Conservation (phyloP, 2,329 filamentous ascomycete species). For the Fusarium sp. region DNA sequence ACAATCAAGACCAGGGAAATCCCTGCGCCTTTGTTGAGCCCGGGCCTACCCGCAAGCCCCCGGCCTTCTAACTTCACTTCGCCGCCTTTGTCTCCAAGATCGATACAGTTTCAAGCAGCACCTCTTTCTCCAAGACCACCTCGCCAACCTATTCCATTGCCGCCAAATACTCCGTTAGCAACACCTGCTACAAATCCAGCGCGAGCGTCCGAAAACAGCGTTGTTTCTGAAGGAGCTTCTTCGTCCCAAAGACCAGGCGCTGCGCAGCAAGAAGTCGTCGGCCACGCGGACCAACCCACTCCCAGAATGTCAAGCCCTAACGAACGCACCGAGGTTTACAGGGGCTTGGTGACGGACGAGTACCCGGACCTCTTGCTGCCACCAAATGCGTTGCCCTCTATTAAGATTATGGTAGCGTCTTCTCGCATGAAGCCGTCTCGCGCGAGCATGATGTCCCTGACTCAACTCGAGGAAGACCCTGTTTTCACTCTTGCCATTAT, state of each 20-base stretch:
- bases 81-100: conserved; percentile 75
- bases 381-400: conserved; percentile 87
- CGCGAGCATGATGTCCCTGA: conserved; percentile 83
- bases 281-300: conserved; percentile 28
- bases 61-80: conserved; percentile 70
- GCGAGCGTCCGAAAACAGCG: conserved; percentile 54
- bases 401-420: conserved; percentile 88
- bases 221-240: conserved; percentile 24
- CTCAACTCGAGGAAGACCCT: conserved; percentile 87
- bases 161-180: conserved; percentile 75
- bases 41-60: conserved; percentile 70
- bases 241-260: conserved; percentile 19
- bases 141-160: conserved; percentile 78
- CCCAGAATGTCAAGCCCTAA: conserved; percentile 54
- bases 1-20: conserved; percentile 52
- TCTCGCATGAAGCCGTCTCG: conserved; percentile 94
- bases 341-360: conserved; percentile 84
- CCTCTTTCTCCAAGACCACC: conserved; percentile 79
- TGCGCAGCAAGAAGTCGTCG: conserved; percentile 18
- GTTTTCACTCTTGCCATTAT: conserved; percentile 93
- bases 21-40: conserved; percentile 64
- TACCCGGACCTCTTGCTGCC: conserved; percentile 87
- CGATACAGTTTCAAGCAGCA: conserved; percentile 58
- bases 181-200: conserved; percentile 55
- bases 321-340: conserved; percentile 71